Conservation (phyloP, 805 yeast species). For the Cyberlindnera nakhonratchasimensis region DNA sequence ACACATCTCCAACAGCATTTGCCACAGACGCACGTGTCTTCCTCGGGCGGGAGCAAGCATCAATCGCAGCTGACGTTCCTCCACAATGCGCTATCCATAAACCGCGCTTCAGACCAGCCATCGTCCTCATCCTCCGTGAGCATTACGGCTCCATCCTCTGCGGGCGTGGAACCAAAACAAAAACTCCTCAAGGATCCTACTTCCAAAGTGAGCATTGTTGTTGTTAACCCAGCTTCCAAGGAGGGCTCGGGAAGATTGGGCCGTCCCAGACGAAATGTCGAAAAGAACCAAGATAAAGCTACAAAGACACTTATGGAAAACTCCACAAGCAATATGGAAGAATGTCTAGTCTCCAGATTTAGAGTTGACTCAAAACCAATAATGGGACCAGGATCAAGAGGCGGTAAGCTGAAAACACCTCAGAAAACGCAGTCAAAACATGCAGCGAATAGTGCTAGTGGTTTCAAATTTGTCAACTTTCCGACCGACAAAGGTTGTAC, state of each 20-base stretch:
- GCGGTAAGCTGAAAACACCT: slow-evolving; percentile 15
- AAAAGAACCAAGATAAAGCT: slow-evolving; percentile 1
- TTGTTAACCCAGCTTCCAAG: slow-evolving; percentile 26
- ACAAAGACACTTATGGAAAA: slow-evolving; percentile 3
- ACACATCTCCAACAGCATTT: not conserved
- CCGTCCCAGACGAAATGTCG: slow-evolving; percentile 23
- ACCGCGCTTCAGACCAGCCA: not conserved
- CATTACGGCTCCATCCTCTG: too few species aligned
- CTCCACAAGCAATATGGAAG: slow-evolving; percentile 22
- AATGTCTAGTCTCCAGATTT: slow-evolving; percentile 24
- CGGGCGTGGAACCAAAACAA: slow-evolving; percentile 21
- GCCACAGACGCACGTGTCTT: not conserved
- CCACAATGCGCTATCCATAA: slow-evolving; percentile 12
- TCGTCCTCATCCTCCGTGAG: not conserved
- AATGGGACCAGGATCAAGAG: slow-evolving; percentile 29
- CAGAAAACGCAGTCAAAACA: not conserved
- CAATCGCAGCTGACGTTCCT: slow-evolving; percentile 16
- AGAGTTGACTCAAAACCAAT: slow-evolving; percentile 27
- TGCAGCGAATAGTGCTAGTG: not conserved
- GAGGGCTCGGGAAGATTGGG: slow-evolving; percentile 28
- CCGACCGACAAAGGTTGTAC: not conserved
- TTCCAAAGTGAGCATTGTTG: slow-evolving; percentile 26
- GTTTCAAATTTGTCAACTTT: slow-evolving; percentile 2
- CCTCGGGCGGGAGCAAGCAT: not conserved
- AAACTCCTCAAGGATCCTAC: slow-evolving; percentile 20